These are phyloP conservation scores for Candida odintsovae DNA, from an alignment of 805 yeast genomes.

Conservation along the genomic window DNA sequence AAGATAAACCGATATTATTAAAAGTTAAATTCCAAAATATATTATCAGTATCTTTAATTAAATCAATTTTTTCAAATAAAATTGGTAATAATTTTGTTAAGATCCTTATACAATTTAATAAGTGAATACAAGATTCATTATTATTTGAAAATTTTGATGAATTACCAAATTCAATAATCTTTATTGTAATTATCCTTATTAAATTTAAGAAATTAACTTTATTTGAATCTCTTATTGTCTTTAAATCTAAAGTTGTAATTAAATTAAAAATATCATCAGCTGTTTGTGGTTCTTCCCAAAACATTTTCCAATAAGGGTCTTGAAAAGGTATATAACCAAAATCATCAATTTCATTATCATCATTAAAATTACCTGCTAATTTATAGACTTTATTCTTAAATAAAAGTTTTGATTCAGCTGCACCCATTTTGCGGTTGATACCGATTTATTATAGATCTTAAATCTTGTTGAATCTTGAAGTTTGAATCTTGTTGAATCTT, in stretches of 20 bases:
- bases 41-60: slow-evolving; percentile 27
- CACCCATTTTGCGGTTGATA: slow-evolving; percentile 63
- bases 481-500: too few species aligned
- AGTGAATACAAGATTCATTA: slow-evolving; percentile 22
- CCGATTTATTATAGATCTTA: too few species aligned
- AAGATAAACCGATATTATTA: slow-evolving; percentile 6
- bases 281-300: slow-evolving; percentile 44
- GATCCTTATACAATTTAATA: slow-evolving; percentile 58
- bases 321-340: slow-evolving; percentile 7
- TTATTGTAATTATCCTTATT: slow-evolving; percentile 34
- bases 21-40: slow-evolving; percentile 39
- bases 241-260: slow-evolving; percentile 52
- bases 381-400: slow-evolving; percentile 56
- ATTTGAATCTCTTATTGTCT: slow-evolving; percentile 53
- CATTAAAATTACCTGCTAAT: slow-evolving; percentile 38
- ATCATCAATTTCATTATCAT: background rate
- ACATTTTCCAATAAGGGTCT: slow-evolving; percentile 38
- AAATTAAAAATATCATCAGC: slow-evolving; percentile 54
- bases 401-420: slow-evolving; percentile 60
- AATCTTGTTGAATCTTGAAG: too few species aligned
- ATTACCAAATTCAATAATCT: slow-evolving; percentile 21
- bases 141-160: slow-evolving; percentile 21
- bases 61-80: slow-evolving; percentile 42
- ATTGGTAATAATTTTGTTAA: slow-evolving; percentile 63
- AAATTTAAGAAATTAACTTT: slow-evolving; percentile 50